phyloP scores from a whole-genome alignment of 1,139 yeast genomes.

The Meyerozyma elateridarum region DNA sequence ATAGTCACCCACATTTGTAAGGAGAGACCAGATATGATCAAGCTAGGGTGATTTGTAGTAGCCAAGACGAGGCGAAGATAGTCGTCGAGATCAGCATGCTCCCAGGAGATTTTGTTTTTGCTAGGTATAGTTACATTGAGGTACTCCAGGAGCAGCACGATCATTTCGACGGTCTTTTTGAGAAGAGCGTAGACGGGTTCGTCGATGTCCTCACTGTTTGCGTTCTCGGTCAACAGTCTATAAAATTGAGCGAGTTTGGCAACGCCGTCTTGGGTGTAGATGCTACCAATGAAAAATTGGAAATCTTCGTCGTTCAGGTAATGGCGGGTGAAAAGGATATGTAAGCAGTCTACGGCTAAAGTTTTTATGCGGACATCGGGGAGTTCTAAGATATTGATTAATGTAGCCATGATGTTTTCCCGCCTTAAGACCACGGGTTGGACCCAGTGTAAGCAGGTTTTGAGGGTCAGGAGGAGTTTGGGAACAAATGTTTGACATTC shows the following conservation, averaged over 20 bases:
- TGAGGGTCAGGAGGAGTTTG: conserved; percentile 74
- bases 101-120: conserved; percentile 40
- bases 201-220: conserved; percentile 76
- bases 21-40: conserved; percentile 87
- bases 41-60: conserved; percentile 79
- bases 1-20: conserved; percentile 94
- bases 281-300: conserved; percentile 72
- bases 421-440: conserved; percentile 68
- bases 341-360: conserved; percentile 86
- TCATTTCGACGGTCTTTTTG: conserved; percentile 90
- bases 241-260: conserved; percentile 62
- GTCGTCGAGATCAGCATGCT: conserved; percentile 51
- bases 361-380: conserved; percentile 68
- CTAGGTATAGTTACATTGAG: conserved; percentile 42
- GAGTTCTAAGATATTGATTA: conserved; percentile 55
- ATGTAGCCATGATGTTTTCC: conserved; percentile 63
- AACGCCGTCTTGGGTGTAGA: conserved; percentile 71
- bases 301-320: conserved; percentile 70
- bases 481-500: conserved; percentile 48
- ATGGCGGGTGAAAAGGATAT: conserved; percentile 79
- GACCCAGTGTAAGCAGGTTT: conserved; percentile 90
- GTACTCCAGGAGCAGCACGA: conserved; percentile 82
- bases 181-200: conserved; percentile 73
- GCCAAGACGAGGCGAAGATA: conserved; percentile 71
- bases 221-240: conserved; percentile 56